A percentile compares a stretch with the other conserved stretches of the same genome.
phyloP scores from a whole-genome alignment of 331 rosid genomes.

The Spiraea crenata region DNA sequence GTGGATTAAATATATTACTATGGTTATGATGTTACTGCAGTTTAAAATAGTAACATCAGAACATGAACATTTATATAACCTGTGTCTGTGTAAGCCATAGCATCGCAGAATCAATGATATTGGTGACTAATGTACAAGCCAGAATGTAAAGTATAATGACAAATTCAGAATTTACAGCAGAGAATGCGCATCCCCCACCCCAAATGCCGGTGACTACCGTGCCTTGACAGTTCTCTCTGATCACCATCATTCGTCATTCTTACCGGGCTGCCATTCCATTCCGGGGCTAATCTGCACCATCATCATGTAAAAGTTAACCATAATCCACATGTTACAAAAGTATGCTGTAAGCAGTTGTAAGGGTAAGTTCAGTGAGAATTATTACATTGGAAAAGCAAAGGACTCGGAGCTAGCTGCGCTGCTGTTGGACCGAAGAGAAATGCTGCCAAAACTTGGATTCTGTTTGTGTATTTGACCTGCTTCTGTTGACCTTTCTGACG shows the following conservation, averaged over 20 bases:
- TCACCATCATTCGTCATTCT: constrained; percentile 37
- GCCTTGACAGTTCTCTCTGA: constrained; percentile 8
- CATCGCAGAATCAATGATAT: not conserved
- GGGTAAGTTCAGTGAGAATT: constrained; percentile 2
- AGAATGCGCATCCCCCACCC: constrained; percentile 34
- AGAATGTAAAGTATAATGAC: not conserved
- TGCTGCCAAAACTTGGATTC: constrained; percentile 27
- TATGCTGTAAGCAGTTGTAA: not conserved
- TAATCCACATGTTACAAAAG: not conserved
- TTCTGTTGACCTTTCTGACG: constrained; percentile 25
- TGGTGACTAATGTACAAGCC: constrained; percentile 11
- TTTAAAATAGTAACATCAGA: not conserved
- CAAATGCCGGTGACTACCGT: constrained; percentile 17
- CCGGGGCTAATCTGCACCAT: constrained; percentile 34
- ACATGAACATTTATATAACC: not conserved
- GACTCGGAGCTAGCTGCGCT: constrained; percentile 49
- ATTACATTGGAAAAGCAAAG: constrained; percentile 54
- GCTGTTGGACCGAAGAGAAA: constrained; percentile 37
- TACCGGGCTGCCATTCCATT: constrained; percentile 53
- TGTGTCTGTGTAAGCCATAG: not conserved
- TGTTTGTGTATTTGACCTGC: constrained; percentile 22
- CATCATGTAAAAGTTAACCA: not conserved
- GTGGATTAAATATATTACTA: not conserved
- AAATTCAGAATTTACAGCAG: constrained; percentile 42
- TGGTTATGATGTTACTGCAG: not conserved